phyloP scores from a whole-genome alignment of 83 land plant species.

The Picea abies region DNA sequence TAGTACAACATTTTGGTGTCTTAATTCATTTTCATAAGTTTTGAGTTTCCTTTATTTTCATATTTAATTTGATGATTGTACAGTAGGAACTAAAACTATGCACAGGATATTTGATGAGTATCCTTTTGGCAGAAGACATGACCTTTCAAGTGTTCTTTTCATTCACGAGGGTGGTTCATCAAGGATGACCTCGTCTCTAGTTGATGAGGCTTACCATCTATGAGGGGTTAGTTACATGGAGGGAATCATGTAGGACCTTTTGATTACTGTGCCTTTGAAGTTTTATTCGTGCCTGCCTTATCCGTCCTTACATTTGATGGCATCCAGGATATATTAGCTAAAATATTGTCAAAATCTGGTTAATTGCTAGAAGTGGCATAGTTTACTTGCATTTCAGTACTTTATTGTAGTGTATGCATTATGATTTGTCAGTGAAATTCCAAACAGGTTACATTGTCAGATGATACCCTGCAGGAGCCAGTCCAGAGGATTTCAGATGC shows the following conservation, averaged over 20 bases:
- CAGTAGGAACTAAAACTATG: background rate
- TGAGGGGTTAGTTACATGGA: too few relatives aligned
- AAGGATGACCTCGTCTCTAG: background rate
- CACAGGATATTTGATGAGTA: background rate
- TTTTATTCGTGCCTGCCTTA: background rate
- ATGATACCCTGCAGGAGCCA: conserved; percentile 16
- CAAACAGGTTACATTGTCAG: conserved; percentile 23
- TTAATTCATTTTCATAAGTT: background rate
- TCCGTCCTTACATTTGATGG: background rate
- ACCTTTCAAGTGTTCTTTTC: background rate
- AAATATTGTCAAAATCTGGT: conserved; percentile 1
- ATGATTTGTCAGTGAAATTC: conserved; percentile 9
- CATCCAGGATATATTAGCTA: background rate
- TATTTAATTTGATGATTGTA: background rate
- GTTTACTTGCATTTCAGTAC: background rate
- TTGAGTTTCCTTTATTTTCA: background rate
- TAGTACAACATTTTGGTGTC: too few relatives aligned
- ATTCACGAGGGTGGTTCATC: background rate
- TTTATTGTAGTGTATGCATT: conserved; percentile 3
- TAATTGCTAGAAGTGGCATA: background rate
- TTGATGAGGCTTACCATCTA: background rate
- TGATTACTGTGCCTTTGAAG: too few relatives aligned
- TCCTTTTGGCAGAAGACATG: background rate
- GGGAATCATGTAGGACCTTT: too few relatives aligned
- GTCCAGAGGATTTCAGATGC: conserved; percentile 23